phyloP scores from a whole-genome alignment of 192 early-diverging fungal genomes.

The Coemansia sp. region DNA sequence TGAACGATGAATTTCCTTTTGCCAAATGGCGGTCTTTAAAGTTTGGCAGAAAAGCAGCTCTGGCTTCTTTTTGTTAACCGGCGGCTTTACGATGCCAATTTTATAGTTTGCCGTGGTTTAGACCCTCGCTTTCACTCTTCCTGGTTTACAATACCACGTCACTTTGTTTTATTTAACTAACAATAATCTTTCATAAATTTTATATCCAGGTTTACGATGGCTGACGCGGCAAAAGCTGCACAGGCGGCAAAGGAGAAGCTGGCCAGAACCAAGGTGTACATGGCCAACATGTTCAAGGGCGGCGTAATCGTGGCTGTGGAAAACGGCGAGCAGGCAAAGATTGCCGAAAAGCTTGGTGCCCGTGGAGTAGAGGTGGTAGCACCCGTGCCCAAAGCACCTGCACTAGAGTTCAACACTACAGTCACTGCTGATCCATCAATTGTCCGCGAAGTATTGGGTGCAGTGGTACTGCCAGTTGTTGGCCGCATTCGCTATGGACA shows the following conservation, averaged over 20 bases:
- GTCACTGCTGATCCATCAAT: neutral
- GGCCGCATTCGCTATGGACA: neutral
- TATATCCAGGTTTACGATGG: neutral
- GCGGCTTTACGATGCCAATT: too few species aligned
- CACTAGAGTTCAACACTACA: neutral
- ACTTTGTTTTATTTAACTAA: too few species aligned
- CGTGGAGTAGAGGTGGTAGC: neutral
- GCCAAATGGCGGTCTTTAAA: too few species aligned
- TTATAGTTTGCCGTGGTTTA: too few species aligned
- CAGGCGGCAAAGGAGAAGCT: neutral
- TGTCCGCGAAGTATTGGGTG: neutral
- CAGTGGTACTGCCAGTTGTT: neutral
- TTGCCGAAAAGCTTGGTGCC: conserved; percentile 2
- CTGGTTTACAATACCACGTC: too few species aligned
- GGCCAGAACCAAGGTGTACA: neutral
- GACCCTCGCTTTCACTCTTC: too few species aligned
- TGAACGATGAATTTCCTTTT: too few species aligned
- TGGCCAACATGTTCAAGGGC: neutral
- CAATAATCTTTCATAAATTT: neutral
- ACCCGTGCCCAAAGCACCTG: neutral
- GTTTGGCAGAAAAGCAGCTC: too few species aligned
- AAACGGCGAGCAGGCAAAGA: neutral
- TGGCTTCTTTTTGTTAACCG: too few species aligned
- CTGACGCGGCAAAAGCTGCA: neutral
- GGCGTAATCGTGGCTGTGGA: conserved; percentile 2